These are phyloP conservation scores for Zostera marina DNA, from an alignment of 116 monocot genomes.

Conservation along the genomic window DNA sequence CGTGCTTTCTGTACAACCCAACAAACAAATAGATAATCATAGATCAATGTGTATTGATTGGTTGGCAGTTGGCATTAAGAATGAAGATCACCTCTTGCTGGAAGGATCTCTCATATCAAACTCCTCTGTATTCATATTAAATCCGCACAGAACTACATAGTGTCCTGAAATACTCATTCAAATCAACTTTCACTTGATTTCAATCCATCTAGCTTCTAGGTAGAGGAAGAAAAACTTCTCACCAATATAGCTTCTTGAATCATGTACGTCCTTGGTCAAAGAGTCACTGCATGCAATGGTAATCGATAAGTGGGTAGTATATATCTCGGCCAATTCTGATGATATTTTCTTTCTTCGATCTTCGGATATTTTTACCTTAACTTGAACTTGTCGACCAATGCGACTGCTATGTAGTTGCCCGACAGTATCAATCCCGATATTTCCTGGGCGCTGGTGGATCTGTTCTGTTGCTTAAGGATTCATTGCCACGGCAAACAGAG, in stretches of 20 bases:
- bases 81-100: conserved; percentile 42
- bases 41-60: neutral
- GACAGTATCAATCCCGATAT: conserved; percentile 54
- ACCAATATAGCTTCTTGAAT: conserved; percentile 19
- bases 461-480: conserved; percentile 49
- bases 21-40: neutral
- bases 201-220: no score
- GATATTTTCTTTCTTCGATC: no score
- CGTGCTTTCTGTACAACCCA: conserved; percentile 44
- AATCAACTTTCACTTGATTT: no score
- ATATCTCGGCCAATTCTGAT: no score
- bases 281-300: conserved; percentile 27
- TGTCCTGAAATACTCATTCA: conserved; percentile 34
- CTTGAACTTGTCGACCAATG: conserved; percentile 84
- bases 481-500: neutral
- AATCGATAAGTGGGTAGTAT: no score
- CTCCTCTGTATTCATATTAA: conserved; percentile 44
- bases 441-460: conserved; percentile 60
- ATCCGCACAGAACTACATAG: conserved; percentile 88
- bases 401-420: conserved; percentile 68
- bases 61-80: neutral
- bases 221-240: no score
- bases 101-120: conserved; percentile 98
- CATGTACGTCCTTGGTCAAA: conserved; percentile 26
- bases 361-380: conserved; percentile 26